A percentile compares a stretch with the other conserved stretches of the same genome.
Evolutionary conservation across 345 rosid species (phyloP).

Genomic region (Reutealis trisperma): DNA sequence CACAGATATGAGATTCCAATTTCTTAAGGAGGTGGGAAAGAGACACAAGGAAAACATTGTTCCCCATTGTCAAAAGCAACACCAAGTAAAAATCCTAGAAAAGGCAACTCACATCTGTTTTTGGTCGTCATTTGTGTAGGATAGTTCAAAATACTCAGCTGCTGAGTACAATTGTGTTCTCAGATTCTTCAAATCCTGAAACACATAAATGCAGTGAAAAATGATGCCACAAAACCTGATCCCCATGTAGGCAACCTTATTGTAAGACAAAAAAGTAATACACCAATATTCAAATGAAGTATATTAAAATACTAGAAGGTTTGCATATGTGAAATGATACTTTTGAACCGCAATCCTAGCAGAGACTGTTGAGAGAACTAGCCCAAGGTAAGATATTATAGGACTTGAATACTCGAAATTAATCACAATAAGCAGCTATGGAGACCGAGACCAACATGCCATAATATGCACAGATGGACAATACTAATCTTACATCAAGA

Average conservation of each 20-base stretch:
- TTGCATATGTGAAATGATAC: background rate
- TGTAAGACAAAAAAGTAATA: background rate
- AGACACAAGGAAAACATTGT: slow-evolving; percentile 4
- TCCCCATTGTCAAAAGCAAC: background rate
- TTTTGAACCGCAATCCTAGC: background rate
- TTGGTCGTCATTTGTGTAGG: slow-evolving; percentile 56
- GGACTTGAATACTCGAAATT: too few species aligned
- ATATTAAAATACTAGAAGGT: background rate
- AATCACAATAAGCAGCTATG: too few species aligned
- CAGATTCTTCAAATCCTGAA: slow-evolving; percentile 74
- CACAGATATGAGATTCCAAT: slow-evolving; percentile 9
- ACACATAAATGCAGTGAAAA: background rate
- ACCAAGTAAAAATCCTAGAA: slow-evolving; percentile 41
- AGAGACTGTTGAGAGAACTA: background rate
- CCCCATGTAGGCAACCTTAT: background rate
- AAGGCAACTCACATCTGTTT: slow-evolving; percentile 59
- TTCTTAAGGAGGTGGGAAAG: background rate
- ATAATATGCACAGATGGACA: background rate
- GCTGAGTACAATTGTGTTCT: slow-evolving; percentile 78
- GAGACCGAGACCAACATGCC: too few species aligned
- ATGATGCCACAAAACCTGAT: background rate
- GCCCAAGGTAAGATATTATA: background rate
- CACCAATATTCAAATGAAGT: background rate
- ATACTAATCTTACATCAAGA: background rate
- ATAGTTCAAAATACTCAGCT: slow-evolving; percentile 77